Conservation (phyloP, 2,329 filamentous ascomycete genomes). For the Fusarium caatingaense region DNA sequence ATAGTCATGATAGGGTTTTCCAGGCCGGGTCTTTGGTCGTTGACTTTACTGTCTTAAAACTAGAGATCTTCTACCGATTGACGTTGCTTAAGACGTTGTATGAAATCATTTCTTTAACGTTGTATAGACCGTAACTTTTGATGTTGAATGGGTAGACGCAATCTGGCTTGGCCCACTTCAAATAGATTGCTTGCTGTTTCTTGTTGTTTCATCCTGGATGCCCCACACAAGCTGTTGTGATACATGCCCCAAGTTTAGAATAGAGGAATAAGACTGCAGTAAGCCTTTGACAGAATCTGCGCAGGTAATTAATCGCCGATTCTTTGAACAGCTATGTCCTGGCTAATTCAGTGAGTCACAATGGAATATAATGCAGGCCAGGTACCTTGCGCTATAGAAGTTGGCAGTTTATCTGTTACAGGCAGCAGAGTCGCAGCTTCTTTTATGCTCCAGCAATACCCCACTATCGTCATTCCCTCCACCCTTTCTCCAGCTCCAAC, state of each 20-base stretch:
- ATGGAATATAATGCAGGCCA: too few species aligned
- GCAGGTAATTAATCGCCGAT: background rate
- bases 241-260: background rate
- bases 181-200: background rate
- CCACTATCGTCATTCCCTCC: slow-evolving; percentile 39
- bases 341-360: background rate
- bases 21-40: background rate
- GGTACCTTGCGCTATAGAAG: background rate
- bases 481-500: slow-evolving; percentile 17
- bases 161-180: background rate
- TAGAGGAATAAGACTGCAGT: background rate
- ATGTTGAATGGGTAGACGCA: background rate
- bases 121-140: background rate
- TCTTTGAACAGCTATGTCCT: background rate
- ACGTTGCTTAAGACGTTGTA: background rate
- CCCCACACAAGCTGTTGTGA: slow-evolving; percentile 26
- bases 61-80: background rate
- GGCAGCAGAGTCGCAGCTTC: background rate
- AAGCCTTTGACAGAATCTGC: background rate
- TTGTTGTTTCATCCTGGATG: background rate
- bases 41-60: background rate
- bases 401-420: background rate
- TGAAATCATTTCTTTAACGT: background rate
- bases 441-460: slow-evolving; percentile 10
- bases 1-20: background rate